Base-by-base conservation (phyloP, 1,284 basidiomycete genomes). In the Fomes fomentarius region DNA sequence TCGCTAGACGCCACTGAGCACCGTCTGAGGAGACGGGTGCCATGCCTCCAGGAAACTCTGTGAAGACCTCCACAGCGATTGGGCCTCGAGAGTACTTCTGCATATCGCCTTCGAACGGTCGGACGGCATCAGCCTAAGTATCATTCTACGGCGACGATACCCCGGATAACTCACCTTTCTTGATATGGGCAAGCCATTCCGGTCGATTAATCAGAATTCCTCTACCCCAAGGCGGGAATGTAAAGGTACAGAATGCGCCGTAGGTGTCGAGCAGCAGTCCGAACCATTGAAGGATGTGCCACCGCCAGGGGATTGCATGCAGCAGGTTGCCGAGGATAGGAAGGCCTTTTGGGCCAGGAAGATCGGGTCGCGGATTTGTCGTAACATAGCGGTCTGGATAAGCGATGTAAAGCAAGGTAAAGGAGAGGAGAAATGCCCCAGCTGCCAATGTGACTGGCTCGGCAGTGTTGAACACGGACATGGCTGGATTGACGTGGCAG, bases 141-240 rank as follows among this genome's bases (percentile, higher is more conserved):
- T 2, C n/a, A n/a, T n/a, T n/a, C n/a, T n/a, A n/a, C n/a, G n/a
- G n/a, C n/a, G n/a, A n/a, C n/a, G n/a, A n/a, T n/a, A n/a, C n/a
- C n/a, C n/a, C n/a, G n/a, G n/a, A n/a, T n/a, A n/a, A n/a, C 50
- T 31, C 26, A 66, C 66, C 31, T 50, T 64, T 56, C 34, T 56
- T 55, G 26, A 67, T 49, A 37, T 68, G 61, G 19, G 56, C 58
- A n/a, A 68, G 55, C 66, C 66, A 68, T 31, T 61, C 62, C 15
- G 66, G 66, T 9, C 60, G 49, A 19, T 64, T 62, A 39, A 68
- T 65, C 11, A 66, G 56, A 19, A 68, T 60, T 17, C 31, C 54
- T 37, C 66, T 47, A 0, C 66, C 66, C 56, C 57, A 65, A 8
- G 42, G 31, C 5, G 65, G 66, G 19, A 67, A 38, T 3, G 66